A percentile compares a stretch with the other conserved stretches of the same genome.
phyloP scores from a whole-genome alignment of 208 protist genomes.

The Crithidia acanthocephali region DNA sequence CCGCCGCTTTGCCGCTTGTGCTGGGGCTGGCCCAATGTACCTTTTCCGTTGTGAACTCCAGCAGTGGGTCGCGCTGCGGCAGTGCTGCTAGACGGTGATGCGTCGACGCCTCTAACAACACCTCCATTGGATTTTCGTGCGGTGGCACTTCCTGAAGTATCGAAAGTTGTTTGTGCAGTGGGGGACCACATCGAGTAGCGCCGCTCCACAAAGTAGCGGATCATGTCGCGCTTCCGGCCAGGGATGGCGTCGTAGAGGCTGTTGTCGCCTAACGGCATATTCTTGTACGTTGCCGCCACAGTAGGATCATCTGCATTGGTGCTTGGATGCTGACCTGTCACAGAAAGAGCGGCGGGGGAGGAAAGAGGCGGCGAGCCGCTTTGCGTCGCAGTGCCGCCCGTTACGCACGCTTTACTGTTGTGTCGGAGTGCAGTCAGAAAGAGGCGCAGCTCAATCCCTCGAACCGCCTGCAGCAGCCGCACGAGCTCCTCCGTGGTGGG shows the following conservation, averaged over 20 bases:
- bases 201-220: conserved; percentile 44
- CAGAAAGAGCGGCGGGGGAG: neutral
- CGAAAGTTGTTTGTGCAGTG: neutral
- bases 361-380: neutral
- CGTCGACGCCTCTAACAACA: no score
- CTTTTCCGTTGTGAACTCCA: neutral
- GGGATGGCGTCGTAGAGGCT: conserved; percentile 34
- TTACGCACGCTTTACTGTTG: conserved; percentile 13
- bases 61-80: no score
- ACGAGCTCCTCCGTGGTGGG: conserved; percentile 12
- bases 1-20: neutral
- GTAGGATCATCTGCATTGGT: neutral
- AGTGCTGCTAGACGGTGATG: no score
- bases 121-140: no score
- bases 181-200: conserved; percentile 28
- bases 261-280: conserved; percentile 10
- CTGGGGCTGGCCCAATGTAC: neutral
- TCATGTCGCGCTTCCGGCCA: conserved; percentile 60
- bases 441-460: conserved; percentile 34
- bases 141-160: no score
- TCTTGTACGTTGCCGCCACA: neutral
- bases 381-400: neutral
- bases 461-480: conserved; percentile 38
- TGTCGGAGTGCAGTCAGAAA: conserved; percentile 30
- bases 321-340: neutral